Conservation (phyloP, 176 grass and related monocot species). For the Oryza glumipatula region DNA sequence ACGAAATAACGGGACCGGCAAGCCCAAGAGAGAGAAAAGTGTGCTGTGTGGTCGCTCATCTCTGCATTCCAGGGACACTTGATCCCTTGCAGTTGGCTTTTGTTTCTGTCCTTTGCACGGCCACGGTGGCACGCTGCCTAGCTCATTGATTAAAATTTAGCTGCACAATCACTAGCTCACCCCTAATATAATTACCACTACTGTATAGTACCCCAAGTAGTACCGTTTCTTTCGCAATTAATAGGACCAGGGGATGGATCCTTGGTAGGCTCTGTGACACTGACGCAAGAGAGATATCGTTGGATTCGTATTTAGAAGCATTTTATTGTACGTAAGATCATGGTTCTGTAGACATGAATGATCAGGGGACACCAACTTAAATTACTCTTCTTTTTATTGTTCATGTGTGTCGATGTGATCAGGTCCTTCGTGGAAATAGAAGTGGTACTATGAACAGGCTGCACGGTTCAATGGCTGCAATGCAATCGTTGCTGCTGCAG, state of each 20-base stretch:
- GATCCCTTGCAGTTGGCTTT: slow-evolving; percentile 1
- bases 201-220: background rate
- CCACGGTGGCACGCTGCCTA: background rate
- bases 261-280: background rate
- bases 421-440: too few relatives aligned
- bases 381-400: background rate
- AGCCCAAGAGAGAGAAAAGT: too few relatives aligned
- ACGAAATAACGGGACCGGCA: too few relatives aligned
- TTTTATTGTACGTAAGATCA: background rate
- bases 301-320: background rate
- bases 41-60: background rate
- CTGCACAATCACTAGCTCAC: background rate
- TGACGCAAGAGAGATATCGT: background rate
- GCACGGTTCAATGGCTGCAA: too few relatives aligned
- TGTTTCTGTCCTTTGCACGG: slow-evolving; percentile 26
- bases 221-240: background rate
- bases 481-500: too few relatives aligned
- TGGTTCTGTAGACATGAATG: too few relatives aligned
- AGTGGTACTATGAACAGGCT: too few relatives aligned
- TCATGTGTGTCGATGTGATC: background rate
- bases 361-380: background rate
- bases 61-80: background rate
- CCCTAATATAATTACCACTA: too few relatives aligned
- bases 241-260: background rate
- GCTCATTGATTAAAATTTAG: background rate